A percentile compares a stretch with the other conserved stretches of the same genome.
These are phyloP conservation scores for Sclerotinia nivalis DNA, from an alignment of 2,329 filamentous ascomycete genomes.

Conservation along the genomic window DNA sequence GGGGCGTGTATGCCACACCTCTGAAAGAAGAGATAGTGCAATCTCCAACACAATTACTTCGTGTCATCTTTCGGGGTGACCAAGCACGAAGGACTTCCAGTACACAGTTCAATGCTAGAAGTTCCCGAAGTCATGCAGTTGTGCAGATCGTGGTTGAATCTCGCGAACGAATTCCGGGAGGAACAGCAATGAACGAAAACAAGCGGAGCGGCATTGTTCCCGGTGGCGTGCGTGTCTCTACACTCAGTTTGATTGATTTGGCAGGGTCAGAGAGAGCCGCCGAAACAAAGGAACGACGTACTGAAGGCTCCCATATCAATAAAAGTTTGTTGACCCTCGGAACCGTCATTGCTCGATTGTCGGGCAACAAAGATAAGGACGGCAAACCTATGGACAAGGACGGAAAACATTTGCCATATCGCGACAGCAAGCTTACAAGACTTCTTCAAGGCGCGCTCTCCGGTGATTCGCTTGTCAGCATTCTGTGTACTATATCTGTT, in stretches of 20 bases:
- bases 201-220: slow-evolving; percentile 72
- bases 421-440: slow-evolving; percentile 95
- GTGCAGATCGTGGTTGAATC: slow-evolving; percentile 99
- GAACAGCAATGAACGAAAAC: slow-evolving; percentile 51
- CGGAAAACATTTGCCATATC: slow-evolving; percentile 89
- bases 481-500: slow-evolving; percentile 93
- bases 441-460: slow-evolving; percentile 89
- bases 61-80: slow-evolving; percentile 93
- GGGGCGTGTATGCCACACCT: slow-evolving; percentile 93
- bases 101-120: slow-evolving; percentile 95
- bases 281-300: slow-evolving; percentile 88
- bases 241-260: slow-evolving; percentile 90
- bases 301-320: slow-evolving; percentile 97
- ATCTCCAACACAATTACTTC: slow-evolving; percentile 89
- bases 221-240: slow-evolving; percentile 92
- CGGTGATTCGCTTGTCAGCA: slow-evolving; percentile 92
- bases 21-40: slow-evolving; percentile 98
- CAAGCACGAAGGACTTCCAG: slow-evolving; percentile 86
- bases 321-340: slow-evolving; percentile 94
- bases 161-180: slow-evolving; percentile 72
- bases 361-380: slow-evolving; percentile 82
- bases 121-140: slow-evolving; percentile 95
- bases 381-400: slow-evolving; percentile 74
- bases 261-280: slow-evolving; percentile 95
- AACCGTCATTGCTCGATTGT: slow-evolving; percentile 91